Percentiles rank a stretch among this genome's conserved stretches.
phyloP scores from a whole-genome alignment of 2,329 filamentous ascomycete species.

The Phialophora tarda region DNA sequence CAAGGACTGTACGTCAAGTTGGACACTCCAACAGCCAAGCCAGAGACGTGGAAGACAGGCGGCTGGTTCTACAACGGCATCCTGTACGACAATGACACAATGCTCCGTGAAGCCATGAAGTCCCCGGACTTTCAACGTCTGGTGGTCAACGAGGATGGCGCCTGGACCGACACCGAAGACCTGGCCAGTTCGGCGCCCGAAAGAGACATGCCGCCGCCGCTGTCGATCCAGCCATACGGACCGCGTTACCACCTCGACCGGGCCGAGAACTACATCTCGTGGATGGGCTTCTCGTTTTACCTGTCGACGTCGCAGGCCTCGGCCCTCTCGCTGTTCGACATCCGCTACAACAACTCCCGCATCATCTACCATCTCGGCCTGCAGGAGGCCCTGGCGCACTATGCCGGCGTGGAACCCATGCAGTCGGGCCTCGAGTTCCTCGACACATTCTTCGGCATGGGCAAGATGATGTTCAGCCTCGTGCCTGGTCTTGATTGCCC shows the following conservation, averaged over 20 bases:
- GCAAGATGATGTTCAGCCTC: constrained; percentile 41
- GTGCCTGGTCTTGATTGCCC: constrained; percentile 43
- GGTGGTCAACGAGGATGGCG: constrained; percentile 34
- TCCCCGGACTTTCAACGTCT: constrained; percentile 33
- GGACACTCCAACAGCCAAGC: constrained; percentile 59
- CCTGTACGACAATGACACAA: constrained; percentile 59
- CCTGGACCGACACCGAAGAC: constrained; percentile 36
- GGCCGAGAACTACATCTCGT: constrained; percentile 56
- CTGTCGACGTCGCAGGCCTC: constrained; percentile 53
- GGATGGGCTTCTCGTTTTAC: constrained; percentile 62
- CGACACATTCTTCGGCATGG: constrained; percentile 45
- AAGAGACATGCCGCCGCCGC: constrained; percentile 37
- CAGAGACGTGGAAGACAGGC: constrained; percentile 56
- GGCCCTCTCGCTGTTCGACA: constrained; percentile 57
- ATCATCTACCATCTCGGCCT: constrained; percentile 60
- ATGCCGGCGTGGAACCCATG: constrained; percentile 49
- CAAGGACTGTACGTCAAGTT: constrained; percentile 43
- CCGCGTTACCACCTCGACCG: constrained; percentile 52
- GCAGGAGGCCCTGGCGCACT: constrained; percentile 61
- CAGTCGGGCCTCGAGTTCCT: constrained; percentile 41
- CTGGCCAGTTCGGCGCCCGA: constrained; percentile 15
- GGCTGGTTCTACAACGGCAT: constrained; percentile 62
- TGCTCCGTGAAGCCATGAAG: constrained; percentile 52
- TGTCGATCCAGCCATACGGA: constrained; percentile 47
- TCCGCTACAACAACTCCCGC: constrained; percentile 58